These are phyloP conservation scores for Infundibulicybe gibba DNA, from an alignment of 768 basidiomycete species.

Conservation along the genomic window DNA sequence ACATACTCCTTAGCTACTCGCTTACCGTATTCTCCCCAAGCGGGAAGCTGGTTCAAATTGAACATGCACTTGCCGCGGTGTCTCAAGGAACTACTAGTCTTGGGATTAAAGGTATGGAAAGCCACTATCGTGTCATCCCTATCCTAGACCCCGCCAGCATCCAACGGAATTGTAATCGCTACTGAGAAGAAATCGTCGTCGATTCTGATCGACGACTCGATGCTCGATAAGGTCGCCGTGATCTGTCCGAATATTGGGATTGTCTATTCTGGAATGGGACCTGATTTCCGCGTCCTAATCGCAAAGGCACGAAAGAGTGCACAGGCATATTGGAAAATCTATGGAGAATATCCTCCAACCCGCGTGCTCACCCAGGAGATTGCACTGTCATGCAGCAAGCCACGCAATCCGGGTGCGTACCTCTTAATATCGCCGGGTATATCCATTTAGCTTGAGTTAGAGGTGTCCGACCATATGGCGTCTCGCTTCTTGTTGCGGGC, in stretches of 20 bases:
- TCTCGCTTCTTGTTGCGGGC: constrained; percentile 94
- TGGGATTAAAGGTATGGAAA: constrained; percentile 87
- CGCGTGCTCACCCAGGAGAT: constrained; percentile 96
- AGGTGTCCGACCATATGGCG: constrained; percentile 98
- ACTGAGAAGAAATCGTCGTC: constrained; percentile 99
- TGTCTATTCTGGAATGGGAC: constrained; percentile 99
- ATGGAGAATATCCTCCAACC: constrained; percentile 97
- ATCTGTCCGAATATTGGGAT: constrained; percentile 99
- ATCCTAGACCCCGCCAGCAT: constrained; percentile 49
- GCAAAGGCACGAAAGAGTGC: constrained; percentile 95
- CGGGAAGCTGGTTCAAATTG: constrained; percentile 98
- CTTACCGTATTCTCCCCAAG: constrained; percentile 99
- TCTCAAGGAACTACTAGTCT: constrained; percentile 94
- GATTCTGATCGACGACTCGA: constrained; percentile 94
- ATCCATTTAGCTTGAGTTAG: constrained; percentile 37
- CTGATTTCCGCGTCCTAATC: constrained; percentile 94
- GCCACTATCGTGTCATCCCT: constrained; percentile 8
- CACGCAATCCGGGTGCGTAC: constrained; percentile 90
- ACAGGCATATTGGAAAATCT: constrained; percentile 99
- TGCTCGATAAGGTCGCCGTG: constrained; percentile 95
- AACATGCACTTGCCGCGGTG: constrained; percentile 97
- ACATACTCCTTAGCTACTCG: constrained; percentile 69
- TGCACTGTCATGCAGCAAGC: constrained; percentile 99
- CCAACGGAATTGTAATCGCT: constrained; percentile 98
- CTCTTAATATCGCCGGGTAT: neutral